Conservation (phyloP, 1,139 yeast genomes). For the Saccharomycopsis phalli region DNA sequence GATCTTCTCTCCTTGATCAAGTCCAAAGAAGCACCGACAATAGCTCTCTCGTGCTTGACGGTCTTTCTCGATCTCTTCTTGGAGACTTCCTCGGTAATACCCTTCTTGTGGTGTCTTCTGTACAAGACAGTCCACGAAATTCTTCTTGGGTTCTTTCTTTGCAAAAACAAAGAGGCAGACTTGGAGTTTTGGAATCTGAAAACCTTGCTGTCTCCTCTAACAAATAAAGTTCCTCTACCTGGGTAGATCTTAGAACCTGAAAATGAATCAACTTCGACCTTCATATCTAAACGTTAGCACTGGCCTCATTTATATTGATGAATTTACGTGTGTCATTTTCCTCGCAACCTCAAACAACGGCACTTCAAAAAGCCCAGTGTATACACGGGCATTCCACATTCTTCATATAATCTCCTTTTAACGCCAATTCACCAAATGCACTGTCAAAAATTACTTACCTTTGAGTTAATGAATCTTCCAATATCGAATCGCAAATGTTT, state of each 20-base stretch:
- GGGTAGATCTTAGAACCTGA: slow-evolving; percentile 99
- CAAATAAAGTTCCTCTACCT: slow-evolving; percentile 99
- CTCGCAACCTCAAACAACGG: no score
- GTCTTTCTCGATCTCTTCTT: slow-evolving; percentile 97
- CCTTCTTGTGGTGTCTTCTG: slow-evolving; percentile 99
- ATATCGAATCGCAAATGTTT: no score
- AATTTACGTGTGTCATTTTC: no score
- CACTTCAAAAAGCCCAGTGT: no score
- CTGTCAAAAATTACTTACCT: no score
- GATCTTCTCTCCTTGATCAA: slow-evolving; percentile 97
- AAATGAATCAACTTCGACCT: slow-evolving; percentile 99
- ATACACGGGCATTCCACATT: no score
- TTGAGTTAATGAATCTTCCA: no score
- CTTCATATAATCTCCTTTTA: no score
- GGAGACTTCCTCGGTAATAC: slow-evolving; percentile 95
- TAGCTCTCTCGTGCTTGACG: slow-evolving; percentile 97
- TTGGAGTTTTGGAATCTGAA: slow-evolving; percentile 99
- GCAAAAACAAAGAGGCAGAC: slow-evolving; percentile 96
- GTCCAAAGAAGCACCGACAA: slow-evolving; percentile 98
- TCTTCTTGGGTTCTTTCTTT: slow-evolving; percentile 99
- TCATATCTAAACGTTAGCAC: slow-evolving; percentile 43
- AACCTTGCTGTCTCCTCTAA: slow-evolving; percentile 99
- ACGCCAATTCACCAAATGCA: no score
- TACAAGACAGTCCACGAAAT: slow-evolving; percentile 98
- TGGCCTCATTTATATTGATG: no score